Conservation (phyloP, 306 rosid genomes). For the Arachis hypogaea region DNA sequence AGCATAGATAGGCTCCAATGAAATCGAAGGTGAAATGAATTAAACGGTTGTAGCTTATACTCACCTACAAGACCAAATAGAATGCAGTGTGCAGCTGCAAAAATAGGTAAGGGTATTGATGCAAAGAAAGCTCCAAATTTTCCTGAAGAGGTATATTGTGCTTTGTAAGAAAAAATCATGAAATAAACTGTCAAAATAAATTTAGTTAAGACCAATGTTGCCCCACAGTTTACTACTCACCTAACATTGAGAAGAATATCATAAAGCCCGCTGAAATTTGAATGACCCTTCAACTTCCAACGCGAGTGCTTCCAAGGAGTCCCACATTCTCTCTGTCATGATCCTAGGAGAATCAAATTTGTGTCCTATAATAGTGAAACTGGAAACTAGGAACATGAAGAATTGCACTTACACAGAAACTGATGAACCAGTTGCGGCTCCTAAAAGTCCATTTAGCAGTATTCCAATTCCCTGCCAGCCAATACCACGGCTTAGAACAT, state of each 20-base stretch:
- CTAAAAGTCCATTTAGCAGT: constrained; percentile 76
- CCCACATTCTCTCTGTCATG: constrained; percentile 80
- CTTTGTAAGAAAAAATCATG: background rate
- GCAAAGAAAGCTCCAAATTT: constrained; percentile 93
- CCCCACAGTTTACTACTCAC: constrained; percentile 44
- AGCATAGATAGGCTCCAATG: no score
- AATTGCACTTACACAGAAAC: constrained; percentile 77
- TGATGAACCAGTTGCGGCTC: constrained; percentile 80
- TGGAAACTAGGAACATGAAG: constrained; percentile 4
- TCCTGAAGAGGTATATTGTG: constrained; percentile 46
- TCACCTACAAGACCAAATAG: no score
- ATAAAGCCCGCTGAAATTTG: constrained; percentile 89
- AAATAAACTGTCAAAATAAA: background rate
- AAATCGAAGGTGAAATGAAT: no score
- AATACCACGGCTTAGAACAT: no score
- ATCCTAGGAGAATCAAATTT: constrained; percentile 18
- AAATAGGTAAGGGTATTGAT: constrained; percentile 81
- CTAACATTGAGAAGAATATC: constrained; percentile 88
- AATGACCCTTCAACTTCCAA: constrained; percentile 88
- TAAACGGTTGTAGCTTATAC: no score
- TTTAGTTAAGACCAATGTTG: background rate
- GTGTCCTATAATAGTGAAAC: background rate
- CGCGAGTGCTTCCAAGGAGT: constrained; percentile 88
- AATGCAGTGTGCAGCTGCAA: constrained; percentile 40
- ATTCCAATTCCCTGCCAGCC: constrained; percentile 66